Evolutionary conservation across 78 protist genomes (phyloP), one percentile per base, ranked within the genome.

Genomic region (Dictyostelium capitatum): DNA sequence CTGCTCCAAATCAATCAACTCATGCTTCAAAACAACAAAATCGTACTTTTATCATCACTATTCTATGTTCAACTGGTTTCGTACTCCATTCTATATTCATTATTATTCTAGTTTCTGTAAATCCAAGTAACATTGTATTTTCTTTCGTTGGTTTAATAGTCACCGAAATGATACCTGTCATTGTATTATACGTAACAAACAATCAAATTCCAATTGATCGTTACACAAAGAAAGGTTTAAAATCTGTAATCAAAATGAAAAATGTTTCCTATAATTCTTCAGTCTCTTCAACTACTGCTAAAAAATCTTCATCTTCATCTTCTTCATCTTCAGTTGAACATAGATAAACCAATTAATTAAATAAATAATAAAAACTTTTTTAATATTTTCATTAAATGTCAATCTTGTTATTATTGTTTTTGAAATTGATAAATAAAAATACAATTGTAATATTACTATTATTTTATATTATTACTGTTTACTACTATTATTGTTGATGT

Each of bases 41-140:
- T 15, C 77, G 80, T 30, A 77, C 81, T 28, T 37, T 87, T 43
- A 5, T 20, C 4, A 87, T 77, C 46, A 82, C 84, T 3, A 15
- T 50, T 17, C 50, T 87, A 30, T 87, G 83, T 51, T 30, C 79
- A 10, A 64, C 57, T 8, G 79, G 84, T 20, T 87, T 87, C 43
- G 32, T 87, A 8, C 12, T 87, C 23, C 93, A 87, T 77, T 87
- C 84, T 87, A 64, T 87, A 11, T 87, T 87, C 69, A 87, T 87
- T 14, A 78, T 87, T 50, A 32, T 87, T 0, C 23, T 87, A 28
- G 93, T 87, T 10, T 17, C 56, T 28, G 93, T 74, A 2, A 59
- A 20, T 30, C 83, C 84, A 51, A 56, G 74, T 23, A 87, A 87
- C 41, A 77, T 87, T 32, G 20, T 77, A n/a, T 87, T 87, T 47